phyloP scores from a whole-genome alignment of 305 asterid species.

The Solanum hybrid region DNA sequence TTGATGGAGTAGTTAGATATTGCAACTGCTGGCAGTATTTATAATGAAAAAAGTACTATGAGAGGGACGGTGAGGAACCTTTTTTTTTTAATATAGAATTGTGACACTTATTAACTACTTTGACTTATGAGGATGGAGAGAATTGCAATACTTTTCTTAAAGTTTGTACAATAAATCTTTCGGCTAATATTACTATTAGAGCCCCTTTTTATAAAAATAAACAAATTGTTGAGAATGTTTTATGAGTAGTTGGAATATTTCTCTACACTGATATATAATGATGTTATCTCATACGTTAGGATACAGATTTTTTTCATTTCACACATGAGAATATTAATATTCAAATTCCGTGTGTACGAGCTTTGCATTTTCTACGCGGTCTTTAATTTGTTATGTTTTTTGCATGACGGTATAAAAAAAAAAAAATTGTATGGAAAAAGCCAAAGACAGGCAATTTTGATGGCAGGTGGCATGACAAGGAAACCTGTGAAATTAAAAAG shows the following conservation, averaged over 20 bases:
- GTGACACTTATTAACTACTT: not conserved
- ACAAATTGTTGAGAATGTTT: not conserved
- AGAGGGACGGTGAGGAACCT: not conserved
- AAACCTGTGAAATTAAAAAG: not conserved
- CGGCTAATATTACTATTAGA: not conserved
- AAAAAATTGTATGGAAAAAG: not conserved
- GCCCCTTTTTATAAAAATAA: not conserved
- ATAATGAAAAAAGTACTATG: not conserved
- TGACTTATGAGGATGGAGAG: not conserved
- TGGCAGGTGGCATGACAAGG: conserved; percentile 8
- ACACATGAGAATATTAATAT: not conserved
- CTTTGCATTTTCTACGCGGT: not conserved
- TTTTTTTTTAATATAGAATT: not conserved
- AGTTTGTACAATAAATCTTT: not conserved
- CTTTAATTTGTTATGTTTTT: not conserved
- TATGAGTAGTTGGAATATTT: not conserved
- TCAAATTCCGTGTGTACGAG: not conserved
- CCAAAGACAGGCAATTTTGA: not conserved
- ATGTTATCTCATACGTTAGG: not conserved
- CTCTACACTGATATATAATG: not conserved
- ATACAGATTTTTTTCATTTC: not conserved
- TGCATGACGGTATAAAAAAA: not conserved
- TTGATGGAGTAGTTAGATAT: not conserved
- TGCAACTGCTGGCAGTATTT: conserved; percentile 2
- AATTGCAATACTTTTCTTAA: not conserved